Evolutionary conservation across 2,329 filamentous ascomycete genomes (phyloP), one percentile per base, ranked within the genome.

Genomic region (Dactylellina haptotyla): DNA sequence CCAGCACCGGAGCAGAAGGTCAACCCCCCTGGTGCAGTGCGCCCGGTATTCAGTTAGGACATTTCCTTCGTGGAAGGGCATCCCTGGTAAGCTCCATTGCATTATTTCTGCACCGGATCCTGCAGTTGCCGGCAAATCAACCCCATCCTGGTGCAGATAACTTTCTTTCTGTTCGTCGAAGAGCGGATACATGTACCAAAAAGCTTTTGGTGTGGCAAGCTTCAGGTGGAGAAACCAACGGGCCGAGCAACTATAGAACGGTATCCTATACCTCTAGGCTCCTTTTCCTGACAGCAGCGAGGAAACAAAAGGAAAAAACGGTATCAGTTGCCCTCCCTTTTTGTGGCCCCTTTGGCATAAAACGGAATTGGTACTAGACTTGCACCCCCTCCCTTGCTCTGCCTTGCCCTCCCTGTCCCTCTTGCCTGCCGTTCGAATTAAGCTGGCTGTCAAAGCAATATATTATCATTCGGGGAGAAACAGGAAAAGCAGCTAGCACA

Each of bases 391-490:
- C 69, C 69, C 69, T 48, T 73, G 69, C 54, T 62, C 54, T 59
- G 28, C 61, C 69, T 59, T 65, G 56, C 69, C 67, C 69, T 66
- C 69, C 69, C 69, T 73, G 61, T 48, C 61, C 41, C 54, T 66
- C 46, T 72, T 65, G 67, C 69, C 39, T 73, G 69, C 61, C 61
- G 56, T 73, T 73, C 56, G 48, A 73, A 57, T 66, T 65, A 73
- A 73, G 69, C 69, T 73, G 69, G 62, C 69, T 73, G 69, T 73
- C 69, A 73, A 73, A 53, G 53, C 69, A 73, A 73, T 73, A 73
- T 65, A 61, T 50, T 57, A 58, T 41, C 64, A 73, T 73, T 61
- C 46, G 69, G 59, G 30, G 62, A 56, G 62, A 69, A 62, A 34
- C 54, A 43, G 45, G 56, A 56, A 67, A 73, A 54, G 57, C 34